Percentiles rank a stretch among this genome's conserved stretches.
These are phyloP conservation scores for Collybiopsis luxurians DNA, from an alignment of 768 basidiomycete species.

Conservation along the genomic window DNA sequence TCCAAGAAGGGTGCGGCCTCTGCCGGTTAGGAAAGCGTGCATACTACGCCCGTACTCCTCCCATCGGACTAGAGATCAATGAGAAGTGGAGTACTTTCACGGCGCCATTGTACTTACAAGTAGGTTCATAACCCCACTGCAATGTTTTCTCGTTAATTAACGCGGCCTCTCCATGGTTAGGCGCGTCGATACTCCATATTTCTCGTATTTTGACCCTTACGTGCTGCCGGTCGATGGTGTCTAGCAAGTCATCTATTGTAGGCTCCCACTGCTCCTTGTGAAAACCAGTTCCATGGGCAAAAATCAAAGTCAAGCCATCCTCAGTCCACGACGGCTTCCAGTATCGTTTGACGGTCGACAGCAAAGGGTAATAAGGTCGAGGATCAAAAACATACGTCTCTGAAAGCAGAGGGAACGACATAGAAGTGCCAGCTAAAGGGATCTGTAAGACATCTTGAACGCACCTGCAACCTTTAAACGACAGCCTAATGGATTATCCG, in stretches of 20 bases:
- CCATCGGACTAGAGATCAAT: constrained; percentile 39
- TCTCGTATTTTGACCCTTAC: constrained; percentile 38
- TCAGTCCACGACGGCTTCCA: constrained; percentile 27
- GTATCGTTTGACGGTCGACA: constrained; percentile 49
- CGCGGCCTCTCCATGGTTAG: constrained; percentile 55
- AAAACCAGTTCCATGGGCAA: constrained; percentile 53
- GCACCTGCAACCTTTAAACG: too few species aligned
- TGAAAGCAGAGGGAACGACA: background rate
- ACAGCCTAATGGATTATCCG: too few species aligned
- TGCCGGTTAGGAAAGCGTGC: constrained; percentile 45
- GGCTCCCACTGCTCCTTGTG: constrained; percentile 65
- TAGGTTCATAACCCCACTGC: constrained; percentile 32
- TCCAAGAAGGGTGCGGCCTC: constrained; percentile 46
- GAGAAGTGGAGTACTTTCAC: too few species aligned
- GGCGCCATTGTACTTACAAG: constrained; percentile 30
- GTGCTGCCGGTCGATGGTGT: constrained; percentile 18
- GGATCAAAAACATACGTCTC: constrained; percentile 49
- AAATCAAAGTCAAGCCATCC: constrained; percentile 43
- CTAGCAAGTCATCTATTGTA: constrained; percentile 43
- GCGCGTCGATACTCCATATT: constrained; percentile 38
- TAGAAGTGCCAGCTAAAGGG: background rate
- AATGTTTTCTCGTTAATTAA: constrained; percentile 43
- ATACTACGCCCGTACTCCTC: constrained; percentile 50
- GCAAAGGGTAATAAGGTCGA: constrained; percentile 47
- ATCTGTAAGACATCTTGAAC: too few species aligned